Evolutionary conservation across 768 basidiomycete genomes (phyloP), one percentile per base, ranked within the genome.

Genomic region (Suillus fuscotomentosus): DNA sequence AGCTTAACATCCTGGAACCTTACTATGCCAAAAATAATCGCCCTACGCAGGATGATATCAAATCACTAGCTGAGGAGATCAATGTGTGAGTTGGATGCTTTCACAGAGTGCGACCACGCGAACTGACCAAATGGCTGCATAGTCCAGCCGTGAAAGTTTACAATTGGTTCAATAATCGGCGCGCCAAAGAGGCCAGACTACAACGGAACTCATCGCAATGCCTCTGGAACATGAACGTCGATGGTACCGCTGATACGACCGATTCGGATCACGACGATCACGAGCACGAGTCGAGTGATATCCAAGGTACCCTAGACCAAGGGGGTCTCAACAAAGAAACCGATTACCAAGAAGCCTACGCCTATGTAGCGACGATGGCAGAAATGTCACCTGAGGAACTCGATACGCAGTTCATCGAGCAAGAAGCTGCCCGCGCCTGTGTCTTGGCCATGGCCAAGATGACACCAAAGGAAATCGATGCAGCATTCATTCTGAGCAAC

Each of bases 121-220:
- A 27, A 24, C 39, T 31, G 27, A 57, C 38, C 15, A 57, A 31
- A 31, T 42, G 24, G 11, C 6, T 42, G 3, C 5, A 59, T 31
- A 59, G 57, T 6, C 39, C 57, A 27, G 41, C 7, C 17, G 5
- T 11, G 10, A 50, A 60, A 60, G 34, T 59, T 20, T 8, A 5
- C 9, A 61, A 60, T 38, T 61, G 53, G 60, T 61, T 39, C n/a
- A 61, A 61, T 60, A 61, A 61, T 54, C 60, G 38, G 31, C 60
- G 57, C 3, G 39, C 41, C 17, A 42, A 59, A 59, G 57, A 42
- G 11, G 39, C 39, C 11, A 41, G 57, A 43, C 17, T 31, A 20
- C 15, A 31, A 42, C 57, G 11, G 20, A 11, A 42, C 13, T 27
- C 56, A 42, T 31, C 56, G 10, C 17, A 31, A 59, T 42, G 24